A percentile compares a stretch with the other conserved stretches of the same genome.
These are phyloP conservation scores for Paspalum notatum DNA, from an alignment of 176 grass and related monocot genomes.

Conservation along the genomic window DNA sequence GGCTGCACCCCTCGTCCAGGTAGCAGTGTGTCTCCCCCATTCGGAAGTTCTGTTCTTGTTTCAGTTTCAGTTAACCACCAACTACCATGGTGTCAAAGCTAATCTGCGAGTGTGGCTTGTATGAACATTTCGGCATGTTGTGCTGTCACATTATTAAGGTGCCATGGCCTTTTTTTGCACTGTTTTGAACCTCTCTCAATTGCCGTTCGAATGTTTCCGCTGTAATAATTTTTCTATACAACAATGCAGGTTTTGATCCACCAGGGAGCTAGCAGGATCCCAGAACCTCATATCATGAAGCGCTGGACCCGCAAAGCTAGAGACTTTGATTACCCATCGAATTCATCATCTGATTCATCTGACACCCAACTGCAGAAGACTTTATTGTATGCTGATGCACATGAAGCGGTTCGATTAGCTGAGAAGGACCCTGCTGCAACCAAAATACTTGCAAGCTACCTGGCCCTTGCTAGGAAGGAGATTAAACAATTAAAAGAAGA, in stretches of 20 bases:
- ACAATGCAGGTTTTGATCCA: neutral
- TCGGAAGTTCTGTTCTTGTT: too few species aligned
- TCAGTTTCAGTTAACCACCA: too few species aligned
- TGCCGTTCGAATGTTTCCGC: too few species aligned
- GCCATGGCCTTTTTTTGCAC: too few species aligned
- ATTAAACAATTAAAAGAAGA: neutral
- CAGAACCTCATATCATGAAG: neutral
- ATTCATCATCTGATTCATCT: neutral
- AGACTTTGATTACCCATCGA: neutral
- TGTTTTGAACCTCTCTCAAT: too few species aligned
- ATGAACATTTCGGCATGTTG: too few species aligned
- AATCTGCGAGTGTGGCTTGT: too few species aligned
- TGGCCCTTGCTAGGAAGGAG: neutral
- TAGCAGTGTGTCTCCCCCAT: too few species aligned
- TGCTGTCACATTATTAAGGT: too few species aligned
- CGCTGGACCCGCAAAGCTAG: neutral
- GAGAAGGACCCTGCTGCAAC: neutral
- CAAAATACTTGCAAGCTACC: neutral
- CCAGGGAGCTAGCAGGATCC: neutral
- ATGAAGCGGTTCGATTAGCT: neutral
- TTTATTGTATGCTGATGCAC: neutral
- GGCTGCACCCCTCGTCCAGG: too few species aligned
- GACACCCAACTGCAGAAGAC: neutral
- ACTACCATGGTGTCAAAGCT: too few species aligned
- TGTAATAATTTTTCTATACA: too few species aligned